Evolutionary conservation across 2,329 filamentous ascomycete species (phyloP).

Genomic region (Sporothrix brunneoviolacea): DNA sequence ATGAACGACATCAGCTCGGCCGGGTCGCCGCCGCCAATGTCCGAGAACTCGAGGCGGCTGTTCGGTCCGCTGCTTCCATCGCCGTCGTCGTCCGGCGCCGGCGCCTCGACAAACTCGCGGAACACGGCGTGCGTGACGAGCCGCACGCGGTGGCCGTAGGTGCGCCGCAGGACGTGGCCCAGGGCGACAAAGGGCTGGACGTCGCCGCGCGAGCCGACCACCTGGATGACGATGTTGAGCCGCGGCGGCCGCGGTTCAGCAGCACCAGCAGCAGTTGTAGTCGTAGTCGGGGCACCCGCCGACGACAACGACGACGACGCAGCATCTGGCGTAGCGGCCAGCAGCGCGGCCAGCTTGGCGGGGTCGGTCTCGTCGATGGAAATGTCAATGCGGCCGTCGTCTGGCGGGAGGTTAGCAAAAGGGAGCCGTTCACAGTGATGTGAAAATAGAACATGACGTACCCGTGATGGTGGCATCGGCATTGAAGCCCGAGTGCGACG

Average conservation of each 20-base stretch:
- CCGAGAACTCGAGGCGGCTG: slow-evolving; percentile 61
- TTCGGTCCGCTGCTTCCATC: not conserved
- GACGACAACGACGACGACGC: no score
- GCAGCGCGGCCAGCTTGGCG: slow-evolving; percentile 56
- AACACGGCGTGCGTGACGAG: slow-evolving; percentile 68
- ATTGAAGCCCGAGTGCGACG: slow-evolving; percentile 53
- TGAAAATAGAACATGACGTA: slow-evolving; percentile 22
- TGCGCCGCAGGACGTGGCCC: slow-evolving; percentile 56
- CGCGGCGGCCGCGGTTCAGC: slow-evolving; percentile 39
- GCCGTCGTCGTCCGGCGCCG: not conserved
- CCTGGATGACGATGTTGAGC: slow-evolving; percentile 67
- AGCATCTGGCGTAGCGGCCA: slow-evolving; percentile 62
- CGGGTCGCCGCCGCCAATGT: slow-evolving; percentile 64
- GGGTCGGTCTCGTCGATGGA: slow-evolving; percentile 65
- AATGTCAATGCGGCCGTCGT: slow-evolving; percentile 73
- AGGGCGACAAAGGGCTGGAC: slow-evolving; percentile 70
- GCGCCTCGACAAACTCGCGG: slow-evolving; percentile 59
- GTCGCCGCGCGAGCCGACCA: slow-evolving; percentile 67
- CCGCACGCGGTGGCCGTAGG: slow-evolving; percentile 64
- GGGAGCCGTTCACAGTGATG: no score
- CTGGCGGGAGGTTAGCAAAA: slow-evolving; percentile 30
- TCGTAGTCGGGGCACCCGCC: no score
- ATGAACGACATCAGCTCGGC: slow-evolving; percentile 79
- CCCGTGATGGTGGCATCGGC: slow-evolving; percentile 54
- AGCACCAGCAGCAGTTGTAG: no score